A percentile compares a stretch with the other conserved stretches of the same genome.
Conservation (phyloP, 202 grass and related monocot genomes). For the Bolboschoenoplectus hybrid region DNA sequence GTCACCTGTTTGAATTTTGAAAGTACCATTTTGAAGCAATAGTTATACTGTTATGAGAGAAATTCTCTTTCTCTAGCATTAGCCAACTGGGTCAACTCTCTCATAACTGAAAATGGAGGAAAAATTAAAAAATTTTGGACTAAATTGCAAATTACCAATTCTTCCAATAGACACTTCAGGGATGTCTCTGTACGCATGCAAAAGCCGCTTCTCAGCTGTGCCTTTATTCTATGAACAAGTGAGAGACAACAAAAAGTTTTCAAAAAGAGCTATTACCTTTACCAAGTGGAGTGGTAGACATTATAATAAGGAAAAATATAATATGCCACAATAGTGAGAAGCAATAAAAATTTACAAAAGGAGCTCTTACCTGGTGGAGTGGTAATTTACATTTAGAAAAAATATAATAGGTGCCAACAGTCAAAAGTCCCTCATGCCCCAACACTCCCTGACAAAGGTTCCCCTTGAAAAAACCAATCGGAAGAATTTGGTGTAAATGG, state of each 20-base stretch:
- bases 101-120: not conserved
- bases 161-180: constrained; percentile 1
- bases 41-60: not conserved
- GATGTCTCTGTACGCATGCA: constrained; percentile 34
- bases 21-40: not conserved
- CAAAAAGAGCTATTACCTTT: not conserved
- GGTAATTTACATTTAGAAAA: no score
- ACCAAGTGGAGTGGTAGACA: constrained; percentile 7
- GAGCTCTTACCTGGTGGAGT: no score
- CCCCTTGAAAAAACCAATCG: not conserved
- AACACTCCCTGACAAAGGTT: not conserved
- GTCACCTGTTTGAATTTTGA: not conserved
- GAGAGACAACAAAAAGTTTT: not conserved
- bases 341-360: no score
- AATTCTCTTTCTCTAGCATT: not conserved
- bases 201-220: constrained; percentile 33
- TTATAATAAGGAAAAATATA: not conserved
- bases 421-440: not conserved
- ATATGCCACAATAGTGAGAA: not conserved
- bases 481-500: not conserved
- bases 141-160: constrained; percentile 32
- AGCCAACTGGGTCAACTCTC: not conserved
- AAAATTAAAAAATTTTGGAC: constrained; percentile 12
- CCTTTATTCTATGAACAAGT: constrained; percentile 36
- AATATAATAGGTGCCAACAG: not conserved